Evolutionary conservation across 2,329 filamentous ascomycete genomes (phyloP).

Genomic region (Colletotrichum tropicale): DNA sequence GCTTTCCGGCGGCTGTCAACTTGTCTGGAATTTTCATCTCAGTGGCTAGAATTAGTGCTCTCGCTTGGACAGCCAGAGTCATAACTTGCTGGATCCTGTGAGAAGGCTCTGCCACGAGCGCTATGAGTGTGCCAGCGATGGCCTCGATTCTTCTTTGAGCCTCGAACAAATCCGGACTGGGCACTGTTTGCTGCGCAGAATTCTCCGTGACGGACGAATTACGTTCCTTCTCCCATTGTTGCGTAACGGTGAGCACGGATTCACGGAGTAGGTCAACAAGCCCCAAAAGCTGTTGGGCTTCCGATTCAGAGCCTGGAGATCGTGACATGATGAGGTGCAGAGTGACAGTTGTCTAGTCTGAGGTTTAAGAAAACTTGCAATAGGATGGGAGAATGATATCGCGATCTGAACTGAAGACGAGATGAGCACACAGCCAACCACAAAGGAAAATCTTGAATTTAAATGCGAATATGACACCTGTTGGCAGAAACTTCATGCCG

Average conservation of each 20-base stretch:
- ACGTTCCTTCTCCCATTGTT: not conserved
- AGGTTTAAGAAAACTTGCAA: not conserved
- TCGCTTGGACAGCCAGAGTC: constrained; percentile 36
- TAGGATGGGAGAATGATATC: not conserved
- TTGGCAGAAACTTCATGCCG: not conserved
- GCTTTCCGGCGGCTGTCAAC: constrained; percentile 25
- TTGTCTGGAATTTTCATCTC: constrained; percentile 36
- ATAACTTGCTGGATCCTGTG: constrained; percentile 34
- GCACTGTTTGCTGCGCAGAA: not conserved
- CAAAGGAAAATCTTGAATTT: not conserved
- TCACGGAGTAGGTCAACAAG: not conserved
- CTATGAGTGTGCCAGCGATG: constrained; percentile 34
- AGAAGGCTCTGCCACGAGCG: constrained; percentile 35
- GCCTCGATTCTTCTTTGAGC: constrained; percentile 34
- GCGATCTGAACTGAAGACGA: not conserved
- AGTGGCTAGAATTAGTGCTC: constrained; percentile 36
- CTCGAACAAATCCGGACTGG: constrained; percentile 28
- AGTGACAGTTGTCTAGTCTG: not conserved
- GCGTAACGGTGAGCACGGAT: not conserved
- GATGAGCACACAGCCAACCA: not conserved
- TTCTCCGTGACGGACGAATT: not conserved
- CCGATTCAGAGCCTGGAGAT: not conserved
- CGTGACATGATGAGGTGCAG: not conserved
- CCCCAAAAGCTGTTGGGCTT: not conserved
- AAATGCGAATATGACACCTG: not conserved